Evolutionary conservation across 257 asterid genomes (phyloP).

Genomic region (Paraleonurus japonicus): DNA sequence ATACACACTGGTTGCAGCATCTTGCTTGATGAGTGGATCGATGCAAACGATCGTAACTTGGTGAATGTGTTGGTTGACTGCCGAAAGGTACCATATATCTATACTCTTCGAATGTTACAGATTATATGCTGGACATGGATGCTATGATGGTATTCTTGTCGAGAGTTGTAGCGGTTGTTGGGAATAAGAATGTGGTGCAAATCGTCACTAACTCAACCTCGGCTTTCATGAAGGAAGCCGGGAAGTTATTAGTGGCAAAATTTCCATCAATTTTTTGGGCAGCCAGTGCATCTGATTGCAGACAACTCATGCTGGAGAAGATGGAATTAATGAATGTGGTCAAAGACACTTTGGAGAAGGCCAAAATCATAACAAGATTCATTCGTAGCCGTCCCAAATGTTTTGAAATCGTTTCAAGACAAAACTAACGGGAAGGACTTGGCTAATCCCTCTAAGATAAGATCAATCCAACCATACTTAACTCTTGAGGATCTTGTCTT

Average conservation of each 20-base stretch:
- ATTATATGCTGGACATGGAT: conserved; percentile 21
- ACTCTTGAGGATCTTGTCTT: conserved; percentile 54
- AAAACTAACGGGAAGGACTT: conserved; percentile 26
- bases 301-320: conserved; percentile 60
- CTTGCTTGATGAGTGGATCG: conserved; percentile 62
- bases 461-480: conserved; percentile 35
- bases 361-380: conserved; percentile 42
- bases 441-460: conserved; percentile 31
- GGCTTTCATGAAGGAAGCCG: conserved; percentile 45
- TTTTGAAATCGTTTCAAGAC: conserved; percentile 30
- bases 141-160: conserved; percentile 33
- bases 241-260: conserved; percentile 39
- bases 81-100: conserved; percentile 53
- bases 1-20: conserved; percentile 55
- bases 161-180: conserved; percentile 40
- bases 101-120: conserved; percentile 41
- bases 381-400: conserved; percentile 30
- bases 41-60: conserved; percentile 32
- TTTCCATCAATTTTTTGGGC: conserved; percentile 52
- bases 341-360: conserved; percentile 39
- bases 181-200: conserved; percentile 52
- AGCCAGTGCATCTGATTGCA: conserved; percentile 51
- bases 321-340: conserved; percentile 27
- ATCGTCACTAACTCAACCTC: conserved; percentile 48
- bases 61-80: conserved; percentile 46